Percentiles rank a stretch among this genome's conserved stretches.
These are phyloP conservation scores for Postia placenta DNA, from an alignment of 768 basidiomycete genomes.

Conservation along the genomic window DNA sequence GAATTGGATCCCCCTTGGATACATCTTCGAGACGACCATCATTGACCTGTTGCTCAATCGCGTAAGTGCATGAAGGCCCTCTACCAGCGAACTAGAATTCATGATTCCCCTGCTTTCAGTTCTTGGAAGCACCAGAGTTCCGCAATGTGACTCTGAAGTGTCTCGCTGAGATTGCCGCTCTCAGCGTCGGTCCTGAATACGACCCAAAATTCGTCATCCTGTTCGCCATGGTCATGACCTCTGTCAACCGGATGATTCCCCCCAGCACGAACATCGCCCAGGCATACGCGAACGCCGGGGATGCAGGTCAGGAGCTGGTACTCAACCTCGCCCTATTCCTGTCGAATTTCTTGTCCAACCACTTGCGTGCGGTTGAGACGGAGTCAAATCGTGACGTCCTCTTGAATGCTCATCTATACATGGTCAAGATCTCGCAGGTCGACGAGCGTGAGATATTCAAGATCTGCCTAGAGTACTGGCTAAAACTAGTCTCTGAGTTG, in stretches of 20 bases:
- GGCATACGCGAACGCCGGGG: slow-evolving; percentile 84
- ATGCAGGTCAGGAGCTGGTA: slow-evolving; percentile 93
- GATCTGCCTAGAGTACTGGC: slow-evolving; percentile 97
- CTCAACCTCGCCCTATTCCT: slow-evolving; percentile 98
- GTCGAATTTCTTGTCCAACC: slow-evolving; percentile 89
- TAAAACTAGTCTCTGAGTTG: slow-evolving; percentile 90
- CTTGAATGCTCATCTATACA: slow-evolving; percentile 94
- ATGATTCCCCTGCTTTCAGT: slow-evolving; percentile 41
- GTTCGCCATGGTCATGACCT: slow-evolving; percentile 98
- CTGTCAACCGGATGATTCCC: slow-evolving; percentile 94
- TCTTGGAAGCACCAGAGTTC: slow-evolving; percentile 95
- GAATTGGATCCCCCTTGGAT: slow-evolving; percentile 99
- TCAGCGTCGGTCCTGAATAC: slow-evolving; percentile 94
- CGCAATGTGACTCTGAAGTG: slow-evolving; percentile 96
- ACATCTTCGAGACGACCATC: slow-evolving; percentile 97
- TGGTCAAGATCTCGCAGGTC: slow-evolving; percentile 97
- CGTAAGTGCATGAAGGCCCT: slow-evolving; percentile 43
- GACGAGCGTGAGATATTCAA: slow-evolving; percentile 99
- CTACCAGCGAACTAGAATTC: background rate
- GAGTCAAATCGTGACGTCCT: slow-evolving; percentile 87
- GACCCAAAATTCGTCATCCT: slow-evolving; percentile 97
- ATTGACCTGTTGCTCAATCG: slow-evolving; percentile 90
- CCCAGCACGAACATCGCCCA: slow-evolving; percentile 91
- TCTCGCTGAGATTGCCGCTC: slow-evolving; percentile 90
- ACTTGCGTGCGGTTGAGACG: slow-evolving; percentile 91